These are phyloP conservation scores for Populus pruinosa DNA, from an alignment of 345 rosid genomes.

Conservation along the genomic window DNA sequence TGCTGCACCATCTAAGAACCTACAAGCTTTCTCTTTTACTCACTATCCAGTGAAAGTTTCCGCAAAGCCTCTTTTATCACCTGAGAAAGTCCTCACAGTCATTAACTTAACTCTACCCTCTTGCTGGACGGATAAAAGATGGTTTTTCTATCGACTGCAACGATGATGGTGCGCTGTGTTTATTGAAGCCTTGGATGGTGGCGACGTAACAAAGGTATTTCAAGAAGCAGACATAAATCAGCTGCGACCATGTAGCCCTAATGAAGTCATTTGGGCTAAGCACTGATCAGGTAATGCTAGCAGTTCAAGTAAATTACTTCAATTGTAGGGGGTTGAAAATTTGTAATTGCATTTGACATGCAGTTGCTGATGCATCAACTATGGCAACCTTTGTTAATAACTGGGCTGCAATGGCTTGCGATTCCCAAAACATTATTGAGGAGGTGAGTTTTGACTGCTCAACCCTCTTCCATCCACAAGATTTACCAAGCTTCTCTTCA, in stretches of 20 bases:
- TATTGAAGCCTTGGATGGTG: not conserved
- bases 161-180: slow-evolving; percentile 1
- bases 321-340: slow-evolving; percentile 19
- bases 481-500: slow-evolving; percentile 1
- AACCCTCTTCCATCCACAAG: slow-evolving; percentile 22
- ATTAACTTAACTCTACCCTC: not conserved
- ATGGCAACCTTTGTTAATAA: not conserved
- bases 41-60: not conserved
- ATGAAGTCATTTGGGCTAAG: not conserved
- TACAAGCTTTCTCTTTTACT: slow-evolving; percentile 8
- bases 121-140: slow-evolving; percentile 4
- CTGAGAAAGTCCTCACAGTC: slow-evolving; percentile 4
- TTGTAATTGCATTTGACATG: slow-evolving; percentile 17
- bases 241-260: not conserved
- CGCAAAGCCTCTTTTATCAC: not conserved
- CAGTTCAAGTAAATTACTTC: slow-evolving; percentile 16
- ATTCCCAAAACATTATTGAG: not conserved
- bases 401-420: slow-evolving; percentile 8
- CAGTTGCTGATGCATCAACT: slow-evolving; percentile 11
- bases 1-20: not conserved
- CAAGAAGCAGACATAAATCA: not conserved
- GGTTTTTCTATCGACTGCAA: slow-evolving; percentile 1
- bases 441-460: slow-evolving; percentile 20
- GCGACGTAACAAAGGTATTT: slow-evolving; percentile 5
- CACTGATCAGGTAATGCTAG: not conserved